Conservation (phyloP, 495 filamentous ascomycete genomes). For the Annulohypoxylon stygium region DNA sequence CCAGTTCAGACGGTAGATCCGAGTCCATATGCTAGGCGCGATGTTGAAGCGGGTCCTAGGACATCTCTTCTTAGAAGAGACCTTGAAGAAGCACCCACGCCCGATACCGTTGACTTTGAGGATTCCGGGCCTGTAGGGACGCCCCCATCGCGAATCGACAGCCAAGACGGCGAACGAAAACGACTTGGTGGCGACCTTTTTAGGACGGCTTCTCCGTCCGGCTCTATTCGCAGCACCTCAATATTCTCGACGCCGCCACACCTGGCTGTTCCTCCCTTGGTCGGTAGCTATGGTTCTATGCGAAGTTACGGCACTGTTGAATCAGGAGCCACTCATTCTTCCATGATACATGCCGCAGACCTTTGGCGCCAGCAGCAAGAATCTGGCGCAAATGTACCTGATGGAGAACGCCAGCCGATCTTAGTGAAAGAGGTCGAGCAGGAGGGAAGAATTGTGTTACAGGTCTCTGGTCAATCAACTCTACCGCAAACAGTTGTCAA, state of each 20-base stretch:
- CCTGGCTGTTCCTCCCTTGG: slow-evolving; percentile 70
- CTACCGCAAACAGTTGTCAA: slow-evolving; percentile 97
- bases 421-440: slow-evolving; percentile 89
- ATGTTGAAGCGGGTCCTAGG: slow-evolving; percentile 55
- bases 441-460: slow-evolving; percentile 84
- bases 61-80: slow-evolving; percentile 58
- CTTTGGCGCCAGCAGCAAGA: slow-evolving; percentile 79
- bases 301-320: slow-evolving; percentile 77
- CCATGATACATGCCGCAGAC: slow-evolving; percentile 77
- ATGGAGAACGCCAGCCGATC: slow-evolving; percentile 81
- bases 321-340: slow-evolving; percentile 74
- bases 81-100: slow-evolving; percentile 50
- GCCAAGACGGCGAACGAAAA: slow-evolving; percentile 58
- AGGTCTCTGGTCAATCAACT: slow-evolving; percentile 91
- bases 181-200: slow-evolving; percentile 55
- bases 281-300: slow-evolving; percentile 76
- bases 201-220: slow-evolving; percentile 48
- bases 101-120: slow-evolving; percentile 41
- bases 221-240: slow-evolving; percentile 54
- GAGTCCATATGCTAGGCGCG: slow-evolving; percentile 49
- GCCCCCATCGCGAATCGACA: slow-evolving; percentile 47
- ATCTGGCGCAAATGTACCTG: slow-evolving; percentile 57
- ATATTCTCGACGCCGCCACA: slow-evolving; percentile 74
- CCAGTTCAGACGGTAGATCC: slow-evolving; percentile 47
- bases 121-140: slow-evolving; percentile 43